Evolutionary conservation across 2,329 filamentous ascomycete species (phyloP), one percentile per base, ranked within the genome.

Genomic region (Thelonectria discophora): DNA sequence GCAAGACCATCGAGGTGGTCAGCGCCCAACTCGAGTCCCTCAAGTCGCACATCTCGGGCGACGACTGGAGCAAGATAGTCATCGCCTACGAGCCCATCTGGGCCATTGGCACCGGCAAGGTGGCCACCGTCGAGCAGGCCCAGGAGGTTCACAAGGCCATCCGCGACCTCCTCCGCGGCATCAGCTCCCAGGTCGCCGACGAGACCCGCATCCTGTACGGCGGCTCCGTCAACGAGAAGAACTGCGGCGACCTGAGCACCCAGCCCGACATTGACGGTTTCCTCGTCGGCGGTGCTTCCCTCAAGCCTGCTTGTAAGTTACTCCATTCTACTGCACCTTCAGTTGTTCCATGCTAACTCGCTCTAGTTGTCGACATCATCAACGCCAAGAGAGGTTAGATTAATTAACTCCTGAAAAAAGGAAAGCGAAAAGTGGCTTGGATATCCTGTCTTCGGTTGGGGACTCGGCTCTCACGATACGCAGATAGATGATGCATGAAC

Each of bases 61-160:
- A 49, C 45, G 92, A 97, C 83, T 99, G 95, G 95, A 87, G 84
- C 75, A 95, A 95, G 84, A 87, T 99, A 68, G 95, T 99, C 77
- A 87, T 99, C 74, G 95, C 95, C 75, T 99, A 99, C 82, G 95
- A 99, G 87, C 95, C 95, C 75, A 96, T 99, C 85, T 99, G 95
- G 94, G 93, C 88, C 77, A 91, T 89, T 72, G 94, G 94, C 72
- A 98, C 95, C 69, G 95, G 95, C 80, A 96, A 95, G 84, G 93
- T 96, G 69, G 93, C 93, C 72, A 91, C 89, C 66, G 93, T 89
- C 63, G 85, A 93, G 81, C 93, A 97, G 86, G 93, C 93, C 60
- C 93, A 97, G 84, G 93, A 97, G 79, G 93, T 95, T 63, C 93
- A 97, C 84, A 92, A 90, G 73, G 93, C 91, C 69, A 96, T 99